Percentiles rank a stretch among this genome's conserved stretches.
phyloP scores from a whole-genome alignment of 2,329 filamentous ascomycete species.

The Amphichorda felina region DNA sequence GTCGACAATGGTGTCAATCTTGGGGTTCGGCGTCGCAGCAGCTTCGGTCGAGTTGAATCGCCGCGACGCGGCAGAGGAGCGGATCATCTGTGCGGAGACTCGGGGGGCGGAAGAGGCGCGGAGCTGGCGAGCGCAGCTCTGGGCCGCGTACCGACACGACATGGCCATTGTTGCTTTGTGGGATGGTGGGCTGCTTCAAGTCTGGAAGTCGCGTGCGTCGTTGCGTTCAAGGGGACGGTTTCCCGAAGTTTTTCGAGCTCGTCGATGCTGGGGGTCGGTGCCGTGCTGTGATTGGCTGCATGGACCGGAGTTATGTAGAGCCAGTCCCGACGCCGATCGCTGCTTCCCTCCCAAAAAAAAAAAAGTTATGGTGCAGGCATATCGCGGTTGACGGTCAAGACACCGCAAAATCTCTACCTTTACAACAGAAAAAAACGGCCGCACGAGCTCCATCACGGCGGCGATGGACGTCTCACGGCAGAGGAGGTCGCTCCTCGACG shows the following conservation, averaged over 20 bases:
- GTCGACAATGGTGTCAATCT: conserved; percentile 91
- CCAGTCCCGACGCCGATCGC: conserved; percentile 5
- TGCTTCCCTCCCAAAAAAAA: conserved; percentile 8
- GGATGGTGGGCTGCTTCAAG: conserved; percentile 8
- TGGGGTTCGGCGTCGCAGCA: conserved; percentile 57
- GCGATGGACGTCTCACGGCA: conserved; percentile 41
- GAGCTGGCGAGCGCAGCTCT: conserved; percentile 52
- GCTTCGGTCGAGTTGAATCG: conserved; percentile 85
- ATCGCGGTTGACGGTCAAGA: not conserved
- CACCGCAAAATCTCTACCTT: conserved; percentile 1
- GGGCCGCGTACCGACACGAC: conserved; percentile 51
- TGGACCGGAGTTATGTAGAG: conserved; percentile 16
- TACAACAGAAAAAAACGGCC: not conserved
- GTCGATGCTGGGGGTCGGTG: conserved; percentile 8
- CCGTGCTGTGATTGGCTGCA: conserved; percentile 18
- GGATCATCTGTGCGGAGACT: conserved; percentile 33
- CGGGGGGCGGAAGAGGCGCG: conserved; percentile 35
- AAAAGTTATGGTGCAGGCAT: conserved; percentile 8
- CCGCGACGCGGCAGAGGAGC: conserved; percentile 39
- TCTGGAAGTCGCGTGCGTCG: conserved; percentile 8
- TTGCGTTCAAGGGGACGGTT: conserved; percentile 11
- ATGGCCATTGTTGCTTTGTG: conserved; percentile 40
- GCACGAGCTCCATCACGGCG: conserved; percentile 34
- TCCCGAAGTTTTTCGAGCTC: conserved; percentile 31
- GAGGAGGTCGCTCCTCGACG: conserved; percentile 42